phyloP scores from a whole-genome alignment of 306 rosid genomes.

The Malus sylvestris region DNA sequence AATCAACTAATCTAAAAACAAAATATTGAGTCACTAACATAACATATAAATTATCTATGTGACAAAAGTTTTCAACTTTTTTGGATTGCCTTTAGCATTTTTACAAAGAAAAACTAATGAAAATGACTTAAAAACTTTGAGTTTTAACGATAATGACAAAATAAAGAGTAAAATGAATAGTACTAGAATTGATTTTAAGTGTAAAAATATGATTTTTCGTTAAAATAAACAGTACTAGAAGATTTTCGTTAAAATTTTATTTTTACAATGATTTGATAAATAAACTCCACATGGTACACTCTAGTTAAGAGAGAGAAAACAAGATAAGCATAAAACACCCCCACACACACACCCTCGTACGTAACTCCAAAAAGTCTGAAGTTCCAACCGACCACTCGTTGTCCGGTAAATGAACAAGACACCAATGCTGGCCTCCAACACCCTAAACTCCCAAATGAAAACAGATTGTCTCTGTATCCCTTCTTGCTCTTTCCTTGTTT shows the following conservation, averaged over 20 bases:
- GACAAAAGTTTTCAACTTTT: background rate
- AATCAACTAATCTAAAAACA: background rate
- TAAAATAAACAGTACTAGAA: too few species aligned
- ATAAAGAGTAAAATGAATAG: too few species aligned
- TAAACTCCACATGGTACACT: background rate
- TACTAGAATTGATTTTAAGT: too few species aligned
- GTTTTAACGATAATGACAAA: too few species aligned
- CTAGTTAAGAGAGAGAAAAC: conserved; percentile 1
- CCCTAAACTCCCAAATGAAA: background rate
- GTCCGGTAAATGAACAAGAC: background rate
- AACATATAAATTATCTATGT: too few species aligned
- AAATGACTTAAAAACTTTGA: too few species aligned
- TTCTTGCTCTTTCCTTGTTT: conserved; percentile 3
- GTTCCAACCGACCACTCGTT: background rate
- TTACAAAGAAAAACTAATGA: background rate
- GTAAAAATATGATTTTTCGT: too few species aligned
- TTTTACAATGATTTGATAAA: background rate
- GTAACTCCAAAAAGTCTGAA: background rate
- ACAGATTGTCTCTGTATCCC: conserved; percentile 1
- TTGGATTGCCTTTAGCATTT: background rate
- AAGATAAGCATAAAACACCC: conserved; percentile 6
- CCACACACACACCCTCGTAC: background rate
- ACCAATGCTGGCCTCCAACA: conserved; percentile 1
- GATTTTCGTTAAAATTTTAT: too few species aligned
- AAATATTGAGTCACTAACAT: background rate